phyloP scores from a whole-genome alignment of 257 asterid genomes.

The Echium plantagineum region DNA sequence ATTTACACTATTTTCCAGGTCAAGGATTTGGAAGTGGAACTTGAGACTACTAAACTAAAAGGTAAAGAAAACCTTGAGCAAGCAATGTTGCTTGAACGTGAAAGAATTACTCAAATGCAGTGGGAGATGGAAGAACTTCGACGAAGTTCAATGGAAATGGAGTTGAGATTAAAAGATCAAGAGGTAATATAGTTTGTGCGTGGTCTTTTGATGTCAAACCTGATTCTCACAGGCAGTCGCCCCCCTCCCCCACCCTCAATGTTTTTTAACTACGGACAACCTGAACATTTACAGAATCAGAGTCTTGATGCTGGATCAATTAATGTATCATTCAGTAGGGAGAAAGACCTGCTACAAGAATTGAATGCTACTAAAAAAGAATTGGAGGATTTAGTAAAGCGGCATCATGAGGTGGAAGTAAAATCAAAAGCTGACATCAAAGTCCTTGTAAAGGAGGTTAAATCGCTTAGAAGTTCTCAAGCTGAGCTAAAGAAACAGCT shows the following conservation, averaged over 20 bases:
- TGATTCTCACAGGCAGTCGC: background rate
- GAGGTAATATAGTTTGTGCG: conserved; percentile 37
- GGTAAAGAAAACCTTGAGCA: conserved; percentile 89
- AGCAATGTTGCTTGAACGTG: conserved; percentile 78
- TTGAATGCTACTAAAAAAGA: conserved; percentile 46
- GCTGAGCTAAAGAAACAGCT: conserved; percentile 58
- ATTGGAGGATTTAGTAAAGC: conserved; percentile 50
- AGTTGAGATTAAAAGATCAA: conserved; percentile 57
- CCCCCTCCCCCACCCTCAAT: no score
- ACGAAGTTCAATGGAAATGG: conserved; percentile 74
- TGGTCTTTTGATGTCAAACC: background rate
- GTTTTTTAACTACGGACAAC: conserved; percentile 1
- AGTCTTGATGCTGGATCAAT: conserved; percentile 22
- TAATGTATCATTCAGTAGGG: conserved; percentile 23
- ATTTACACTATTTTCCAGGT: conserved; percentile 35
- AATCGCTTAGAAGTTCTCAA: conserved; percentile 71
- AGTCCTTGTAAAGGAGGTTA: conserved; percentile 88
- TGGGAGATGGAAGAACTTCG: conserved; percentile 99
- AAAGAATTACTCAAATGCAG: conserved; percentile 92
- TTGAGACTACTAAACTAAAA: conserved; percentile 70
- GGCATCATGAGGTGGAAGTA: conserved; percentile 61
- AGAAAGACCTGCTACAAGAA: conserved; percentile 39
- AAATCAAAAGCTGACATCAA: conserved; percentile 77
- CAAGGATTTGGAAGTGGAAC: conserved; percentile 96
- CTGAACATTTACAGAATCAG: conserved; percentile 30